These are phyloP conservation scores for Cercospora citrullina DNA, from an alignment of 2,329 filamentous ascomycete genomes.

Conservation along the genomic window DNA sequence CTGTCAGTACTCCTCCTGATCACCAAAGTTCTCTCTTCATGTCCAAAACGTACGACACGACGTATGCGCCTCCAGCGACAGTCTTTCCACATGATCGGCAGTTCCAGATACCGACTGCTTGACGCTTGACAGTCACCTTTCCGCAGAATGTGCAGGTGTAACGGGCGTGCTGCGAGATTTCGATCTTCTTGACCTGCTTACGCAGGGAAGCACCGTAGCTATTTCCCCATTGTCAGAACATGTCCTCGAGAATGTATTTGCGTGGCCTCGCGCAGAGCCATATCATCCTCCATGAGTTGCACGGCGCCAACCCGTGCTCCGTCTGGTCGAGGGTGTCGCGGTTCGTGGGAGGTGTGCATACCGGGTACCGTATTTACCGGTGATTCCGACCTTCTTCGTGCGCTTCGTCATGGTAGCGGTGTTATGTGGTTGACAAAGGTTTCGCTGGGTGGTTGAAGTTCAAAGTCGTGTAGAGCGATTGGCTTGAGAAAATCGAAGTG, in stretches of 20 bases:
- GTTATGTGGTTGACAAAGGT: constrained; percentile 26
- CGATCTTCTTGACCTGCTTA: constrained; percentile 99
- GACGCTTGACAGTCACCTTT: constrained; percentile 75
- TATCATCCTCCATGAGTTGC: not conserved
- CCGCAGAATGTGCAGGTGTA: constrained; percentile 99
- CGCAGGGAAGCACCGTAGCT: constrained; percentile 99
- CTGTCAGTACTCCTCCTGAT: constrained; percentile 14
- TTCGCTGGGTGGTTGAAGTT: constrained; percentile 17
- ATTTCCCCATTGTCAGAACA: constrained; percentile 24
- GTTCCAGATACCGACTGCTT: constrained; percentile 93
- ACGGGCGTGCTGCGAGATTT: constrained; percentile 96
- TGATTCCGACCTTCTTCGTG: constrained; percentile 98
- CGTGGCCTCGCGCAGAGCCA: constrained; percentile 5
- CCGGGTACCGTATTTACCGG: constrained; percentile 97
- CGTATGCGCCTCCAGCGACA: constrained; percentile 90
- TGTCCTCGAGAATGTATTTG: not conserved
- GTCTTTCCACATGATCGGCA: constrained; percentile 96
- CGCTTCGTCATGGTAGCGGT: constrained; percentile 81
- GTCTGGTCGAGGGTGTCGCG: constrained; percentile 5
- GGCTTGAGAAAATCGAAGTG: constrained; percentile 7
- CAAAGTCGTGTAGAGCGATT: constrained; percentile 13
- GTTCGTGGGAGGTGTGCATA: constrained; percentile 52
- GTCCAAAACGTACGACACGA: constrained; percentile 77
- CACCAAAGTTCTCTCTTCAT: constrained; percentile 1
- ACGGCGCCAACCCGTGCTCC: constrained; percentile 14